phyloP scores from a whole-genome alignment of 805 yeast genomes.

The Metschnikowia peoriensis region DNA sequence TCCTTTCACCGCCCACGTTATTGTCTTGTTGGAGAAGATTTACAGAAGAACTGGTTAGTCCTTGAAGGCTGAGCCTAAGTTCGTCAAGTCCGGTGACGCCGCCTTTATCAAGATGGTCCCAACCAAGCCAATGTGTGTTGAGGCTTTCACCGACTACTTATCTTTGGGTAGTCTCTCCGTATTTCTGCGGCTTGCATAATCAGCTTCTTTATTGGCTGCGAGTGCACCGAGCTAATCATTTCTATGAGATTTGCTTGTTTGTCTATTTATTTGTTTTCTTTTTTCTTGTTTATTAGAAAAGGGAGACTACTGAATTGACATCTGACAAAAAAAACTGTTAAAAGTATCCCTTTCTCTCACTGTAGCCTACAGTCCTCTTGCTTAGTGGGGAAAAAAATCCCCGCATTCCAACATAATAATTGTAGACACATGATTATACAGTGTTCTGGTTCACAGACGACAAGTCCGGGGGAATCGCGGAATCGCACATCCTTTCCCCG shows the following conservation, averaged over 20 bases:
- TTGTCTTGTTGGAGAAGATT: constrained; percentile 84
- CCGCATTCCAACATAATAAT: too few species aligned
- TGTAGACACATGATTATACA: background rate
- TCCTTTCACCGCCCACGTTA: constrained; percentile 81
- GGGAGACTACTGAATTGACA: too few species aligned
- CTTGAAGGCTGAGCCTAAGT: constrained; percentile 33
- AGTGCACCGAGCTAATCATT: background rate
- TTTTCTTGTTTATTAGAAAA: too few species aligned
- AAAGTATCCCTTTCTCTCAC: too few species aligned
- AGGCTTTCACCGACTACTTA: constrained; percentile 45
- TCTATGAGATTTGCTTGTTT: background rate
- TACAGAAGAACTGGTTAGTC: constrained; percentile 66
- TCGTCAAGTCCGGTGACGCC: constrained; percentile 39
- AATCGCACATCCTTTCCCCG: background rate
- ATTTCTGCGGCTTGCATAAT: too few species aligned
- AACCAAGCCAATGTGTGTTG: constrained; percentile 45
- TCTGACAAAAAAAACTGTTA: background rate
- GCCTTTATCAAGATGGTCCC: constrained; percentile 43
- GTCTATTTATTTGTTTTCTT: too few species aligned
- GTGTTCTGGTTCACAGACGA: background rate
- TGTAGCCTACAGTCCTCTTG: too few species aligned
- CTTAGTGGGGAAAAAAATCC: too few species aligned
- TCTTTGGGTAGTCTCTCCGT: too few species aligned
- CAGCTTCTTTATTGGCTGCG: background rate
- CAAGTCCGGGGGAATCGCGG: background rate